These are phyloP conservation scores for Boletus rex-veris DNA, from an alignment of 768 basidiomycete species.

Conservation along the genomic window DNA sequence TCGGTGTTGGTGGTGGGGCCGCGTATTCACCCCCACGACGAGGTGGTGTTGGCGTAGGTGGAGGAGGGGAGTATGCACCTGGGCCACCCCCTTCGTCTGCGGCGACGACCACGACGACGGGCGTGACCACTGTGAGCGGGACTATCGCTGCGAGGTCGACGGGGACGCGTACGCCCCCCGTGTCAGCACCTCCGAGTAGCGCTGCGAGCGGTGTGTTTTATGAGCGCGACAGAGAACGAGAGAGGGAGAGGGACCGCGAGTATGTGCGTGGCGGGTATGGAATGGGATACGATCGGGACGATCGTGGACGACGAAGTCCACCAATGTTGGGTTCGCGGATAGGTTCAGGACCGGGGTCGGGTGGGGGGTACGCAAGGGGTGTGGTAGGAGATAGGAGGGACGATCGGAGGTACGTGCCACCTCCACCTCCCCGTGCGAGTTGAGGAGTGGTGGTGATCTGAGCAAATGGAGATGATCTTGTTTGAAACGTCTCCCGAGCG, in stretches of 20 bases:
- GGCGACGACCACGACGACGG: constrained; percentile 2
- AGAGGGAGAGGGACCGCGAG: constrained; percentile 32
- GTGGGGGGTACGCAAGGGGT: constrained; percentile 18
- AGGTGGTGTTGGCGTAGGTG: neutral
- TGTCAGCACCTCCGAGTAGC: constrained; percentile 24
- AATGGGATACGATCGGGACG: constrained; percentile 37
- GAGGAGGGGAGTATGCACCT: constrained; percentile 20
- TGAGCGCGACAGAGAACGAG: constrained; percentile 19
- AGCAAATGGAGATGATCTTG: neutral
- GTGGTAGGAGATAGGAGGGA: constrained; percentile 29
- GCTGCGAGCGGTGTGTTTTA: constrained; percentile 30
- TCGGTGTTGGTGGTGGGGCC: neutral
- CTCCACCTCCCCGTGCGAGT: constrained; percentile 16
- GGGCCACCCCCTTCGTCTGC: constrained; percentile 21
- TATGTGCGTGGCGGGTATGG: constrained; percentile 31
- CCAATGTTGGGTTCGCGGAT: constrained; percentile 21
- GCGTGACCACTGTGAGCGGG: neutral
- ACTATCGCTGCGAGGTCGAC: constrained; percentile 3
- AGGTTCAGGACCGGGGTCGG: constrained; percentile 1
- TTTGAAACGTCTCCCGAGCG: neutral
- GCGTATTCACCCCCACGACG: constrained; percentile 34
- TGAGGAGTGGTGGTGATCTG: neutral
- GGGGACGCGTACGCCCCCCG: constrained; percentile 21
- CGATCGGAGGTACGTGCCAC: constrained; percentile 37
- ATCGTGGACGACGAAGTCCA: constrained; percentile 25